Evolutionary conservation across 768 basidiomycete species (phyloP), one percentile per base, ranked within the genome.

Genomic region (Lactifluus piperatus): DNA sequence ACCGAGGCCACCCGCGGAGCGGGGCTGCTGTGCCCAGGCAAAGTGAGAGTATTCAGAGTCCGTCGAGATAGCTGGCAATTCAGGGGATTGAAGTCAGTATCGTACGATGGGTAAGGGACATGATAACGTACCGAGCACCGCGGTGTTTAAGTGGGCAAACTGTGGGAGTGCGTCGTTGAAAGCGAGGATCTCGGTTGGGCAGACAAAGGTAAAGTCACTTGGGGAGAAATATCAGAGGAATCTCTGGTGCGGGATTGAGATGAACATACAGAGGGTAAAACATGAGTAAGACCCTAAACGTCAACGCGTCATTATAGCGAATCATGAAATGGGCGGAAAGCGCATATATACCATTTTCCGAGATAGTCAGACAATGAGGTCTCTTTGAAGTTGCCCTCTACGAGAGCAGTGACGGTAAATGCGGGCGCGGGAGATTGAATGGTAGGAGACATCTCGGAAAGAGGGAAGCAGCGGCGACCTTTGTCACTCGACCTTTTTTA

Each of bases 141-240:
- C 77, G 27, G 90, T 84, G 70, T 85, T 81, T 62, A 94, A 75
- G 54, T 78, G 79, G 54, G 82, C 77, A 77, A 95, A 93, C 62
- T 80, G 77, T 52, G 82, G 69, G 32, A 95, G 81, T 9, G 91
- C 86, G 62, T 91, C 89, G 71, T 95, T 93, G 80, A 94, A 97
- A 1, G 93, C 94, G 48, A 94, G 81, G 69, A 97, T 94, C 73
- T 95, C 94, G 57, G 92, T 94, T n/a, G 91, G 91, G 75, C 91
- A 94, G 66, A 90, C 88, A 65, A 89, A 90, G 39, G 90, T 91
- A 73, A 90, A 91, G 68, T 89, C 88, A 77, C 87, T 8, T 10
- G 4, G 18, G 2, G 18, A 47, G 52, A 18, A 34, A 34, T n/a
- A n/a, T n/a, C n/a, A n/a, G n/a, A n/a, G n/a, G n/a, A n/a, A n/a